Evolutionary conservation across 352 stramenopile genomes (phyloP), one percentile per base, ranked within the genome.

Genomic region (Globisporangium viniferum): DNA sequence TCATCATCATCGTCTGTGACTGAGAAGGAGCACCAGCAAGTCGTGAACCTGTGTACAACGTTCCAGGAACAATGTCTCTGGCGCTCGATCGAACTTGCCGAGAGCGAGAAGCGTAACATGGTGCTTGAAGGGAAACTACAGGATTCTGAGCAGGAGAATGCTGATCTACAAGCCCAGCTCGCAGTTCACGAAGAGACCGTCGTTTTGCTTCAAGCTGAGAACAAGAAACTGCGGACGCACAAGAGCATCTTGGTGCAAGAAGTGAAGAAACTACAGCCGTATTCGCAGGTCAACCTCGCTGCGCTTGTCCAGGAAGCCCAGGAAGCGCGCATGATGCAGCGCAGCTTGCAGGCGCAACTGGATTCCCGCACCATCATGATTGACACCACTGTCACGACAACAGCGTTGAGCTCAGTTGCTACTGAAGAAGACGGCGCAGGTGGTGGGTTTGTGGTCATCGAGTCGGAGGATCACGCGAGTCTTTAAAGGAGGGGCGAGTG

Each of bases 41-140:
- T 80, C 48, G 72, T 82, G 63, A 70, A 69, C 64, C 66, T 90
- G 44, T 90, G 83, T 36, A 82, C 80, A 18, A 74, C 73, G n/a
- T 90, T 92, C 64, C 84, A 92, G 67, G 77, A 92, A 64, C 82
- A 92, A 71, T 89, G 83, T 77, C 66, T 92, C n/a, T 92, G 81
- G 84, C 77, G 79, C 33, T 89, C 82, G 3, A 82, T 92, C 27
- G 82, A 92, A 64, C 78, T 80, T 33, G 77, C 78, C 15, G 82
- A 92, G 67, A 82, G 84, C 39, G 77, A 90, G 64, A 75, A 78
- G 57, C 76, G 81, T 8, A 66, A 68, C 27, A 68, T 79, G 14
- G 7, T 59, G 20, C 68, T 81, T 18, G 63, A 78, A n/a, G 51
- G 20, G 1, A 49, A 73, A 36, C 59, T 84, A 1, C 27, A 41